Base-by-base conservation (phyloP, 2,329 filamentous ascomycete species). In the Penicillium brasilianum region DNA sequence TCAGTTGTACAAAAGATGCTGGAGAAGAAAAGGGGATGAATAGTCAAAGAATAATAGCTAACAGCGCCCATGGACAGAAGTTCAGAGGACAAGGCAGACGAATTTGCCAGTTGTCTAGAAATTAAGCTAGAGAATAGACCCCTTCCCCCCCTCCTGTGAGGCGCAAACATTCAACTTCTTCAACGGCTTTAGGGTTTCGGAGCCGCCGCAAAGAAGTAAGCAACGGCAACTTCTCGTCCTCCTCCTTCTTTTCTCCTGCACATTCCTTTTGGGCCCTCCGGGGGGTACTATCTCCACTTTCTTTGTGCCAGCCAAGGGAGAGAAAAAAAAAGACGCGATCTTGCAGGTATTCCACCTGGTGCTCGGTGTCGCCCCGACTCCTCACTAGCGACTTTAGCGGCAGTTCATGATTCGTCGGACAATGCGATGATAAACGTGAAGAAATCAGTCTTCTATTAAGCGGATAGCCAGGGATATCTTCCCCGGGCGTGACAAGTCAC, bases 301-400 rank as follows among this genome's bases (percentile, higher is more conserved):
- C 25, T 22, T 30, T 9, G 48, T 28, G 28, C 7, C 8, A 10
- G 30, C 10, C 6, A 8, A 48, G 25, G 10, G 22, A 30, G 22
- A 10, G 13, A 46, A 16, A 37, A 37, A 51, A 50, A 51, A 51
- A 36, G 49, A 34, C 49, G 49, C 34, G 20, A 50, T 50, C n/a
- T 20, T 18, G 16, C 28, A 32, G 28, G 6, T 13, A 34, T 50
- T 39, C 20, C 30, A 30, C 43, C 18, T 30, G 6, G 10, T 22
- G 48, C 55, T 57, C 56, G 64, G 55, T 57, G 41, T 6, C 54
- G 55, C 59, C 57, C 59, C 46, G 25, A 57, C 58, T 10, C 58
- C 48, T 61, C 62, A 65, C 66, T 66, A 68, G 61, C 44, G 51
- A 58, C 51, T 14, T 61, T 57, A 63, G 66, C 59, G 63, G 61